Conservation (phyloP, 257 asterid genomes). For the Primulina huaijiensis region DNA sequence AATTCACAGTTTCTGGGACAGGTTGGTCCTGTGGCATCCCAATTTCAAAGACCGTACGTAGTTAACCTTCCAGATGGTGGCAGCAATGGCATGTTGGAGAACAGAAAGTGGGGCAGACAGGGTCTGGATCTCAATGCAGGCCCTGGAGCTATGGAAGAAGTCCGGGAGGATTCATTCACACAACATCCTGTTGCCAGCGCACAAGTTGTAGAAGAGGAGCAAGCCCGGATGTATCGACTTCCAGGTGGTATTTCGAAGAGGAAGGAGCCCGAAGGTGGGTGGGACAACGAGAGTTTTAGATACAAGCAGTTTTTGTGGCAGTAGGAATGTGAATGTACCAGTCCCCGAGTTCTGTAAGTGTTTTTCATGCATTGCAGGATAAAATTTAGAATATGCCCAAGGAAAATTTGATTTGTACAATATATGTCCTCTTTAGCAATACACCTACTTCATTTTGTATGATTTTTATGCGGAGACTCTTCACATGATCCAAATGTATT, state of each 20-base stretch:
- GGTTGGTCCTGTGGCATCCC: slow-evolving; percentile 44
- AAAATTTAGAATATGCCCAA: background rate
- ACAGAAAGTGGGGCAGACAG: slow-evolving; percentile 65
- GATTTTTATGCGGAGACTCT: background rate
- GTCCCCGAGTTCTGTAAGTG: slow-evolving; percentile 17
- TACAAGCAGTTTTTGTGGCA: slow-evolving; percentile 63
- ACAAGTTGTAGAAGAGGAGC: slow-evolving; percentile 51
- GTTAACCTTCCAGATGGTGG: slow-evolving; percentile 48
- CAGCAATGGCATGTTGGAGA: slow-evolving; percentile 46
- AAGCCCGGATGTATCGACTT: slow-evolving; percentile 45
- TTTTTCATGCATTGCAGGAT: slow-evolving; percentile 2
- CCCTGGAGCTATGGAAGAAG: slow-evolving; percentile 53
- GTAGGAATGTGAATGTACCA: slow-evolving; percentile 22
- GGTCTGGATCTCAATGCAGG: slow-evolving; percentile 77
- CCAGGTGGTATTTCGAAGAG: slow-evolving; percentile 55
- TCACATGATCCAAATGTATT: background rate
- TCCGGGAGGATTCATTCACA: slow-evolving; percentile 52
- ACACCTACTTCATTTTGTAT: background rate
- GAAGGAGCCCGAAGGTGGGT: slow-evolving; percentile 65
- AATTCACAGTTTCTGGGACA: slow-evolving; percentile 50
- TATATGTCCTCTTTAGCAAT: too few species aligned
- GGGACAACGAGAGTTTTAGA: slow-evolving; percentile 54
- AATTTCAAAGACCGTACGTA: slow-evolving; percentile 55
- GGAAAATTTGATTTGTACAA: background rate
- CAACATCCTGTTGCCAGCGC: slow-evolving; percentile 49